phyloP scores from a whole-genome alignment of 768 basidiomycete species.

The Lentinula sp. region DNA sequence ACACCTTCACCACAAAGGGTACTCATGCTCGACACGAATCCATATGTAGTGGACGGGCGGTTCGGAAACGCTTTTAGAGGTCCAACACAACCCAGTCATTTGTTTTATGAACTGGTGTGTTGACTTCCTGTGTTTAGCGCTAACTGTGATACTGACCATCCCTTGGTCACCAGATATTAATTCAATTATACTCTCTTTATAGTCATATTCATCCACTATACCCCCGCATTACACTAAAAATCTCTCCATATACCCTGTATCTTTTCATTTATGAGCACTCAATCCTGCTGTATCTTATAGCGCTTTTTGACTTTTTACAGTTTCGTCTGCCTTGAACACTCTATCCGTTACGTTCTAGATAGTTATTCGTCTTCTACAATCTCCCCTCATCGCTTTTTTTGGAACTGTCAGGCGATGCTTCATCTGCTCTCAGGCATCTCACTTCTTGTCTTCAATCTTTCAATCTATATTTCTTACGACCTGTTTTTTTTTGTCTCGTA shows the following conservation, averaged over 20 bases:
- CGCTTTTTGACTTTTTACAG: background rate
- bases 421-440: no score
- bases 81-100: background rate
- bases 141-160: background rate
- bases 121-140: background rate
- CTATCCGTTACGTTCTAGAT: no score
- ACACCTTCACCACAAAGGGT: background rate
- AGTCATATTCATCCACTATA: background rate
- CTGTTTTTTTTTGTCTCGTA: no score
- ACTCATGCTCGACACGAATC: constrained; percentile 3
- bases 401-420: no score
- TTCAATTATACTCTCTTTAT: background rate
- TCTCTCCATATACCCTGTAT: background rate
- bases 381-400: no score
- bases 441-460: no score
- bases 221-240: background rate
- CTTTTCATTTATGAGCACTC: background rate
- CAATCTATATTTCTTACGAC: no score
- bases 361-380: no score
- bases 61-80: constrained; percentile 1
- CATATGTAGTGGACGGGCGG: background rate
- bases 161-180: background rate
- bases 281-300: background rate
- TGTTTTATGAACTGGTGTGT: background rate
- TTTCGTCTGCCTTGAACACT: background rate